Percentiles rank a stretch among this genome's conserved stretches.
Evolutionary conservation across 345 rosid genomes (phyloP).

Genomic region (Camelina sativa): DNA sequence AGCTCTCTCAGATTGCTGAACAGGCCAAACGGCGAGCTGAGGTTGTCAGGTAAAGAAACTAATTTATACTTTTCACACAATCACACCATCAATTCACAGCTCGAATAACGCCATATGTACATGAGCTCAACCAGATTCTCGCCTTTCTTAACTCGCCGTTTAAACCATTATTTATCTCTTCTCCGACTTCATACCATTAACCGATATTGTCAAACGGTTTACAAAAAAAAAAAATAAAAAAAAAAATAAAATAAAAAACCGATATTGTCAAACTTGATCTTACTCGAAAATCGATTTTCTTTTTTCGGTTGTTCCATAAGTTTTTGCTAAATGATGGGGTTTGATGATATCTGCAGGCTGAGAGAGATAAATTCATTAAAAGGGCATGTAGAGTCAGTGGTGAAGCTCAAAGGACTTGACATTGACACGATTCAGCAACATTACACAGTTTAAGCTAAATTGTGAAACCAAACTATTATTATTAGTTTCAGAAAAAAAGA

Average conservation of each 20-base stretch:
- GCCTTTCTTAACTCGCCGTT: background rate
- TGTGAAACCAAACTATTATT: conserved; percentile 1
- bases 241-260: too few relatives aligned
- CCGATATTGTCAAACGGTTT: background rate
- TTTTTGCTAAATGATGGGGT: conserved; percentile 12
- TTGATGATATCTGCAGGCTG: conserved; percentile 53
- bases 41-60: conserved; percentile 69
- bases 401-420: conserved; percentile 86
- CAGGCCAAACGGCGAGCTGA: conserved; percentile 89
- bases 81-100: conserved; percentile 6
- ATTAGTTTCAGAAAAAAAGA: background rate
- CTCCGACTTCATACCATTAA: background rate
- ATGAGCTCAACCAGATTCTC: background rate
- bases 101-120: background rate
- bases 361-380: conserved; percentile 73
- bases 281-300: background rate
- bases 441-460: conserved; percentile 58
- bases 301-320: background rate
- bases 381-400: conserved; percentile 89
- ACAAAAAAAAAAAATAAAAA: too few relatives aligned
- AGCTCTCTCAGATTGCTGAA: conserved; percentile 77
- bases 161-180: background rate
- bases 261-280: background rate
- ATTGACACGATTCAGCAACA: conserved; percentile 84
- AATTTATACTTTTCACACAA: background rate